phyloP scores from a whole-genome alignment of 2,329 filamentous ascomycete species.

The Apiospora phragmitis region DNA sequence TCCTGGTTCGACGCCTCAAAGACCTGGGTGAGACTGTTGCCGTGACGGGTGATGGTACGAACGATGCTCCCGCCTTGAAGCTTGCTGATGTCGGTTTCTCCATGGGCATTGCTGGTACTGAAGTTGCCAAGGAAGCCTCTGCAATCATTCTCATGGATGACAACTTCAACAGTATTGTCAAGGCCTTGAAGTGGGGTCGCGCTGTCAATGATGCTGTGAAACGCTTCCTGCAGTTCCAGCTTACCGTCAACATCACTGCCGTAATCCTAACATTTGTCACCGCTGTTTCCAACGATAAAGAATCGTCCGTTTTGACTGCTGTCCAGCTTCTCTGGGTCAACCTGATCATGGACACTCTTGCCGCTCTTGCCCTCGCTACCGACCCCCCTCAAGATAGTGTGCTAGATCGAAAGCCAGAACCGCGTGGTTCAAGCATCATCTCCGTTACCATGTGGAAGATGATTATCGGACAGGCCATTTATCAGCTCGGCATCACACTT shows the following conservation, averaged over 20 bases:
- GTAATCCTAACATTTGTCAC: constrained; percentile 86
- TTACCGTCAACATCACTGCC: constrained; percentile 90
- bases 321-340: constrained; percentile 97
- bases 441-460: constrained; percentile 98
- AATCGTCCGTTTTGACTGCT: constrained; percentile 77
- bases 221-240: constrained; percentile 75
- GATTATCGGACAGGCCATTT: constrained; percentile 91
- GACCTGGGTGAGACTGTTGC: constrained; percentile 78
- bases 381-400: constrained; percentile 83
- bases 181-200: constrained; percentile 78
- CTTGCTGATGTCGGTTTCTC: constrained; percentile 82
- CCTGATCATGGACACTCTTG: constrained; percentile 95
- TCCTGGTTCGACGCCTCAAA: constrained; percentile 70
- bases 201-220: constrained; percentile 78
- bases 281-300: constrained; percentile 68
- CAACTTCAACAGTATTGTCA: constrained; percentile 84
- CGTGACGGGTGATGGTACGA: constrained; percentile 82
- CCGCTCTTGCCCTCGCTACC: constrained; percentile 83
- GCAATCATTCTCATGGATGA: constrained; percentile 87
- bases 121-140: constrained; percentile 83
- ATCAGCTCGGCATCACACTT: constrained; percentile 79
- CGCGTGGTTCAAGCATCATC: constrained; percentile 63
- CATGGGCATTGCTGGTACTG: constrained; percentile 82
- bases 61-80: constrained; percentile 79
- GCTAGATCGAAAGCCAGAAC: constrained; percentile 71